Evolutionary conservation across 345 rosid genomes (phyloP).

Genomic region (Schrenkiella parvula): DNA sequence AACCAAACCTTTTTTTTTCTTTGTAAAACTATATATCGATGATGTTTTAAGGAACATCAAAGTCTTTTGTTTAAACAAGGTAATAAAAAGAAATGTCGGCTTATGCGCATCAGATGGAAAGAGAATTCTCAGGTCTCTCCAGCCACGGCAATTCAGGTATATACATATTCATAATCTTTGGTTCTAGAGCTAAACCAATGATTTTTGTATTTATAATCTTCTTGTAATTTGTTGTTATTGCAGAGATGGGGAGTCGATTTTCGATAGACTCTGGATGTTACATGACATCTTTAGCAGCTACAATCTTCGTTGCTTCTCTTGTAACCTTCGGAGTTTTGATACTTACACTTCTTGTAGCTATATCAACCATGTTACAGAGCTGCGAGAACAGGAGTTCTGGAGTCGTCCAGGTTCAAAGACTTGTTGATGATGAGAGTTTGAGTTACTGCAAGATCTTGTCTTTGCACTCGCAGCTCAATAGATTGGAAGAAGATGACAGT

Average conservation of each 20-base stretch:
- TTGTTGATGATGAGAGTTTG: slow-evolving; percentile 31
- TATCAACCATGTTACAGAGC: slow-evolving; percentile 71
- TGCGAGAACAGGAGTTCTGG: slow-evolving; percentile 52
- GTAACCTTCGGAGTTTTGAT: slow-evolving; percentile 56
- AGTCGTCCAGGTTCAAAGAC: slow-evolving; percentile 38
- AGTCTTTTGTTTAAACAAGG: neutral
- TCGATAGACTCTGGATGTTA: slow-evolving; percentile 66
- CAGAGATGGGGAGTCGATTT: slow-evolving; percentile 58
- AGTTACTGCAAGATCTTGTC: slow-evolving; percentile 51
- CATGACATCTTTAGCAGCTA: slow-evolving; percentile 73
- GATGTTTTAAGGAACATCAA: neutral
- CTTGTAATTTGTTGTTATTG: slow-evolving; percentile 3
- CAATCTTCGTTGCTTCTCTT: slow-evolving; percentile 60
- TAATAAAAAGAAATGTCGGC: slow-evolving; percentile 52
- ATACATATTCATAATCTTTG: neutral
- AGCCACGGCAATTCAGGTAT: slow-evolving; percentile 74
- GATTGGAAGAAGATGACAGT: slow-evolving; percentile 27
- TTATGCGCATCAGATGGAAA: slow-evolving; percentile 73
- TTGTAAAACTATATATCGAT: neutral
- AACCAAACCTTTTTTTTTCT: neutral
- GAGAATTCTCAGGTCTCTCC: slow-evolving; percentile 58
- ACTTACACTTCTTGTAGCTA: slow-evolving; percentile 52
- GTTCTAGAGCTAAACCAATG: neutral
- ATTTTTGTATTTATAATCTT: neutral
- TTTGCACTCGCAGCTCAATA: slow-evolving; percentile 59